These are phyloP conservation scores for Entonaema liquescens DNA, from an alignment of 495 filamentous ascomycete species.

Conservation along the genomic window DNA sequence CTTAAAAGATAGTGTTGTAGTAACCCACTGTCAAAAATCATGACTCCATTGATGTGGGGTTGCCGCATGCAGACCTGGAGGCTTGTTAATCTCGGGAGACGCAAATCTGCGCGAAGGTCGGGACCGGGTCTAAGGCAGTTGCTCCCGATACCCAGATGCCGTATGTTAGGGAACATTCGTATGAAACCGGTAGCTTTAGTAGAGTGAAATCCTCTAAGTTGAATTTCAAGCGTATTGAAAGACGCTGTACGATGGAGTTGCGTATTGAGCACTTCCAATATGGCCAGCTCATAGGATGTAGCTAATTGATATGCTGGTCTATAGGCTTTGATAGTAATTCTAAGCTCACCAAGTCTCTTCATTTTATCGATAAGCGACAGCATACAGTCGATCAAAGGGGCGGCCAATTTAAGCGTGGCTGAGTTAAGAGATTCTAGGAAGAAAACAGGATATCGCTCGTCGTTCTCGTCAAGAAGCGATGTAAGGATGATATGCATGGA, in stretches of 20 bases:
- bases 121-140: neutral
- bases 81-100: neutral
- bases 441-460: no score
- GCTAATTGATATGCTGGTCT: neutral
- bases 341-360: neutral
- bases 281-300: neutral
- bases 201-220: neutral
- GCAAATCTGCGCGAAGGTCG: no score
- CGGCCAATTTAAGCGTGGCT: no score
- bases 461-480: neutral
- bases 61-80: neutral
- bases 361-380: neutral
- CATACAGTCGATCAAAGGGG: neutral
- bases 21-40: neutral
- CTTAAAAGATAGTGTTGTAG: neutral
- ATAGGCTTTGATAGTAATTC: neutral
- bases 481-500: neutral
- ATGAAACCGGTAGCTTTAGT: neutral
- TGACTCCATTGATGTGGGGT: neutral
- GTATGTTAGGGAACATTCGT: neutral
- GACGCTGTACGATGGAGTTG: neutral
- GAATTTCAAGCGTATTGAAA: neutral
- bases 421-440: neutral
- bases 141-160: neutral
- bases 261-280: neutral